Evolutionary conservation across 352 stramenopile species (phyloP), one percentile per base, ranked within the genome.

Genomic region (Phytophthora pini): DNA sequence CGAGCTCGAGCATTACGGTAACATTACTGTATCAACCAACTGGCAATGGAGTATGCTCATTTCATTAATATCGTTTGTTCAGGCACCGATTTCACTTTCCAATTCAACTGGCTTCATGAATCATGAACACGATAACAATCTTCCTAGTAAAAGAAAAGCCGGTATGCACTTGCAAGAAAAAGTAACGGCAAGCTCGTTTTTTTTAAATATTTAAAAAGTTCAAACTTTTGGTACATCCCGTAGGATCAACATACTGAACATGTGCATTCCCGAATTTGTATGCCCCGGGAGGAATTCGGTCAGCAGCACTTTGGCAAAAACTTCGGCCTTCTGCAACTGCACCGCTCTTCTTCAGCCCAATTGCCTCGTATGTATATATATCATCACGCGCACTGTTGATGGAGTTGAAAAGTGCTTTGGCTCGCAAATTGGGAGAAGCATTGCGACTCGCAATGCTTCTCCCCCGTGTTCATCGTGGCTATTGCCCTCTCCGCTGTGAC

Each of bases 281-380:
- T 26, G 24, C 24, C 90, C 48, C 87, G 84, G 26, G 84, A 94
- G 60, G 87, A 80, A 0, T 94, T 92, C 54, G 86, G 86, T 1
- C 59, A 65, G 20, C 68, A 64, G 1, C 86, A 94, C 54, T 92
- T 94, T 52, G 86, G 86, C 44, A 89, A 92, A 55, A 94, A 94
- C 47, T 94, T 89, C 56, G 83, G 86, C 10, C 53, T 90, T 24
- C 86, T 94, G 24, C 31, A 94, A 92, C 51, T 81, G 80, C 0
- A 38, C 92, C 15, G 83, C 56, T 94, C 2, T 87, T 94, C 59
- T 88, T 77, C 68, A 89, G 77, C 36, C 85, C 85, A 6, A 64
- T 94, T 11, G 74, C 79, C 13, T 89, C 85, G 34, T 80, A 84
- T 56, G 53, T 89, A 1, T 92, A 94, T 47, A 70, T 67, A 31